A percentile compares a stretch with the other conserved stretches of the same genome.
Conservation (phyloP, 2,329 filamentous ascomycete species). For the Calonectria honghensis region DNA sequence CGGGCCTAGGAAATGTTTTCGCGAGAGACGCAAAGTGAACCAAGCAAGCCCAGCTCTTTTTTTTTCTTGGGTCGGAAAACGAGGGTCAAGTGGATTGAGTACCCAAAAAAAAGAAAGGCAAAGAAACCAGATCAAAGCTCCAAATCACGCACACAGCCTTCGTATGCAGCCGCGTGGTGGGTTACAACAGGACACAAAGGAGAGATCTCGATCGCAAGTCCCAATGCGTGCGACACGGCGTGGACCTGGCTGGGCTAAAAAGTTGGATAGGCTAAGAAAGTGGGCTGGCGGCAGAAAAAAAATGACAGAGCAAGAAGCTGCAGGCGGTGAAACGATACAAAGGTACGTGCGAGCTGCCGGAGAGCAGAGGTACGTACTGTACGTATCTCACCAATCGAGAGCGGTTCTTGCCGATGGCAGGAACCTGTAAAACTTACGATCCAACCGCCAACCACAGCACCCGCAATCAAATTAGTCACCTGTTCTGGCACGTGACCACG, state of each 20-base stretch:
- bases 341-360: slow-evolving; percentile 2
- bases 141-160: slow-evolving; percentile 28
- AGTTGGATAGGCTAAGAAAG: slow-evolving; percentile 50
- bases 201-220: slow-evolving; percentile 47
- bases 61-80: neutral
- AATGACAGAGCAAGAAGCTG: slow-evolving; percentile 44
- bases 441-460: slow-evolving; percentile 42
- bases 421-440: slow-evolving; percentile 34
- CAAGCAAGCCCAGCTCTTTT: neutral
- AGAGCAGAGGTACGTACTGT: slow-evolving; percentile 20
- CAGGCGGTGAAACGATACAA: slow-evolving; percentile 45
- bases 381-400: neutral
- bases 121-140: neutral
- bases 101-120: slow-evolving; percentile 32
- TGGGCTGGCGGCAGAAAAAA: slow-evolving; percentile 57
- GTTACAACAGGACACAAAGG: slow-evolving; percentile 45
- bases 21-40: neutral
- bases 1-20: slow-evolving; percentile 18
- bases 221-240: slow-evolving; percentile 48
- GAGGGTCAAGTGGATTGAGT: neutral
- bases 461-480: slow-evolving; percentile 47
- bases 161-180: slow-evolving; percentile 30
- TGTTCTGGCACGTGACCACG: slow-evolving; percentile 47
- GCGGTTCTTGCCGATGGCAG: slow-evolving; percentile 51
- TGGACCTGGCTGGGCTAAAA: slow-evolving; percentile 49